Conservation (phyloP, 2,329 filamentous ascomycete species). For the Sarocladiaceae sp. region DNA sequence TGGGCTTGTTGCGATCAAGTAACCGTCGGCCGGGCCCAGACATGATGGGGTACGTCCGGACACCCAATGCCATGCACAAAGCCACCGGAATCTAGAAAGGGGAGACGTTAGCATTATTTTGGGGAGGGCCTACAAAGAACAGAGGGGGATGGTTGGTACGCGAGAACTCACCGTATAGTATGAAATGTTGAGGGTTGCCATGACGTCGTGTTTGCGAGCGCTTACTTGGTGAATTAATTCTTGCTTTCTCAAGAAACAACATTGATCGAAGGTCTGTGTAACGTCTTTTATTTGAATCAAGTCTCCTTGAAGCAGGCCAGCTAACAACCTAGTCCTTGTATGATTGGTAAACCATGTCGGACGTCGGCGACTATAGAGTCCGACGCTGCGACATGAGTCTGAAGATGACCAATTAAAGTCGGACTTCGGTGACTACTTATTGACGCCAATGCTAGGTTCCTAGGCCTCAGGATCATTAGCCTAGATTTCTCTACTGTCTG, state of each 20-base stretch:
- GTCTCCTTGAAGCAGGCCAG: neutral
- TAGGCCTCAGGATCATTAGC: too few relatives aligned
- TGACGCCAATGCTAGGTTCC: too few relatives aligned
- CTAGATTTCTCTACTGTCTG: too few relatives aligned
- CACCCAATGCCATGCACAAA: neutral
- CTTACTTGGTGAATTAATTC: neutral
- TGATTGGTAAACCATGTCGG: neutral
- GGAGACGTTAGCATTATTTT: neutral
- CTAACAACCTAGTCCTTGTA: too few relatives aligned
- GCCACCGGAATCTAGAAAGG: neutral
- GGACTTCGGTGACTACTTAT: too few relatives aligned
- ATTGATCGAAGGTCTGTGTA: neutral
- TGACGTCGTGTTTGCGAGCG: neutral
- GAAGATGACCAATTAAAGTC: neutral
- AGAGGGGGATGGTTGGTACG: neutral
- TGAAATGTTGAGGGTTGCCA: neutral
- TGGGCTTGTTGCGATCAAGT: neutral
- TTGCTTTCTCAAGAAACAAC: neutral
- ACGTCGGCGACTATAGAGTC: neutral
- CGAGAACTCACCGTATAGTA: neutral
- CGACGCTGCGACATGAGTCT: neutral
- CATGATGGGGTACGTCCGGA: neutral
- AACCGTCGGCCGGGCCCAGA: neutral
- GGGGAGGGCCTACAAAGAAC: neutral
- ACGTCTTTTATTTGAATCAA: neutral